Evolutionary conservation across 306 rosid genomes (phyloP), one percentile per base, ranked within the genome.

Genomic region (Acacia melanoxylon): DNA sequence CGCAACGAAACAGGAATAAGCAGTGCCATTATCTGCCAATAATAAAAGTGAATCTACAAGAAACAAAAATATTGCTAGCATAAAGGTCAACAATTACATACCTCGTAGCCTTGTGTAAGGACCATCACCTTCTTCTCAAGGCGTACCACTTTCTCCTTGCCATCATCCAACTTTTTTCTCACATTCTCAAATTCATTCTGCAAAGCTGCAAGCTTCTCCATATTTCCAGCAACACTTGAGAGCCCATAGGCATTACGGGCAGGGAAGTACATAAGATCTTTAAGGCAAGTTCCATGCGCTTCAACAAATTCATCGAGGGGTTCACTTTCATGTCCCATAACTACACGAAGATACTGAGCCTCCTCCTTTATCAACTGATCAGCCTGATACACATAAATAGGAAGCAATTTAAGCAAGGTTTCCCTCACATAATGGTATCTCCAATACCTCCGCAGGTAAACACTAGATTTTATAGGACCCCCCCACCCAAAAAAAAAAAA

Each of bases 61-160:
- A 56, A 22, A 58, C 6, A 77, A 37, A 6, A 37, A 56, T 20
- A 15, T 68, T 35, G 78, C 25, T 40, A 59, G 48, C 58, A 61
- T 40, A 75, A 27, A 76, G 78, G 54, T 68, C 56, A 73, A 59
- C 44, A 76, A 20, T n/a, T 52, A 67, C 88, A 86, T 90, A 92
- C 98, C 98, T 94, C 98, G 77, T 92, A 92, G 78, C 98, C 98
- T 78, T 94, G 93, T 0, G 97, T 94, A 77, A 92, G 92, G 51
- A 90, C 86, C 67, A 87, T 89, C 69, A 85, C 93, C 84, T 92
- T 92, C 86, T 90, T 94, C 87, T 92, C 98, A 74, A 94, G 90
- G 72, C 88, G 90, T 16, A 85, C 87, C 59, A 89, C 87, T 86
- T 92, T 94, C 80, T 87, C 93, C 68, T 89, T 91, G 83, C 92